These are phyloP conservation scores for Haplographium delicatum DNA, from an alignment of 495 filamentous ascomycete species.

Conservation along the genomic window DNA sequence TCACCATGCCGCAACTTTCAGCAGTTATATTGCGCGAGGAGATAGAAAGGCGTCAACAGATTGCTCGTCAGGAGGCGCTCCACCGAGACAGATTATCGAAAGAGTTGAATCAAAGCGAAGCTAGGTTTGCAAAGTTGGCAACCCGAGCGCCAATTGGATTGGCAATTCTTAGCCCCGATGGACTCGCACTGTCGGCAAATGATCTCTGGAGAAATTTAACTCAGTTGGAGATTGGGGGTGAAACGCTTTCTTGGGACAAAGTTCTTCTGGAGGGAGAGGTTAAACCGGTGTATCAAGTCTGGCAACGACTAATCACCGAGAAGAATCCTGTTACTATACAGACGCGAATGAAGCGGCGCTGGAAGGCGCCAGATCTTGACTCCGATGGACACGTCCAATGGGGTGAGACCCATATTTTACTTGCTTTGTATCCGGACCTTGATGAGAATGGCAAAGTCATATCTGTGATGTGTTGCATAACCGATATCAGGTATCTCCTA, in stretches of 20 bases:
- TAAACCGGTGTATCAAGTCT: constrained; percentile 18
- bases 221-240: constrained; percentile 39
- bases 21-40: constrained; percentile 68
- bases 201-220: constrained; percentile 60
- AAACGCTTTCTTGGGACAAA: constrained; percentile 31
- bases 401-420: constrained; percentile 23
- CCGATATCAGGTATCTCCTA: constrained; percentile 32
- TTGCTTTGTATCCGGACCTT: constrained; percentile 28
- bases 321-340: constrained; percentile 25
- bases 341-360: constrained; percentile 1
- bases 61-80: constrained; percentile 55
- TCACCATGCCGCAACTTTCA: constrained; percentile 62
- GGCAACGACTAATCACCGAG: constrained; percentile 14
- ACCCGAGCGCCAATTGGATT: constrained; percentile 64
- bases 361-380: constrained; percentile 60
- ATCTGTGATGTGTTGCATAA: constrained; percentile 27
- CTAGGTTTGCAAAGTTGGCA: constrained; percentile 65
- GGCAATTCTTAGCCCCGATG: constrained; percentile 57
- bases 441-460: constrained; percentile 24
- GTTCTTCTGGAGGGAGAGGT: constrained; percentile 45
- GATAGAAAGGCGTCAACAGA: constrained; percentile 56
- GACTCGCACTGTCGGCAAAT: constrained; percentile 59
- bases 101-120: constrained; percentile 60
- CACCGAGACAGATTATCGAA: constrained; percentile 59
- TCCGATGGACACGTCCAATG: constrained; percentile 43